Conservation (phyloP, 495 filamentous ascomycete genomes). For the Copromyces sp. region DNA sequence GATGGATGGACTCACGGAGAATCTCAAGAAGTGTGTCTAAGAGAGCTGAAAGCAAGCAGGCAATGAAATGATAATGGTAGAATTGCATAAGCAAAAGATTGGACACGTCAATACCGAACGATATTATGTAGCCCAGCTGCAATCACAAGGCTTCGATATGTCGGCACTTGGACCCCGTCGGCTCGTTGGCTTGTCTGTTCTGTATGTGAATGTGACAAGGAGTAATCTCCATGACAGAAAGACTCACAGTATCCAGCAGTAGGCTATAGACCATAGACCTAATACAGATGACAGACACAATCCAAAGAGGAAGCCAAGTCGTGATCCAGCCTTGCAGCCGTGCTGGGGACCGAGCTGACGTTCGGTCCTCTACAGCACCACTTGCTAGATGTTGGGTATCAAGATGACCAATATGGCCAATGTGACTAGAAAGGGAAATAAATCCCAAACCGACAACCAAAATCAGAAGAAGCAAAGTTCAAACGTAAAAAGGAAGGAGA, state of each 20-base stretch:
- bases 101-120: not conserved
- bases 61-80: not conserved
- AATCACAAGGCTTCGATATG: not conserved
- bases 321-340: slow-evolving; percentile 3
- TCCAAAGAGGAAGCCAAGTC: not conserved
- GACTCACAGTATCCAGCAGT: not conserved
- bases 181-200: not conserved
- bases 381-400: not conserved
- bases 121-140: not conserved
- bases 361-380: no score
- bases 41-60: not conserved
- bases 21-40: not conserved
- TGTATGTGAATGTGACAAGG: not conserved
- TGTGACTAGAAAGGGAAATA: not conserved
- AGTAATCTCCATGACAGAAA: not conserved
- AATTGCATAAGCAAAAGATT: not conserved
- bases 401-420: not conserved
- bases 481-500: not conserved
- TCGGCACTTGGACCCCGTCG: not conserved
- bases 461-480: not conserved
- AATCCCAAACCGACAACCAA: not conserved
- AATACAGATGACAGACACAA: not conserved
- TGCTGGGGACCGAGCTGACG: slow-evolving; percentile 19
- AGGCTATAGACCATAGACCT: not conserved
- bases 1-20: not conserved